A percentile compares a stretch with the other conserved stretches of the same genome.
phyloP scores from a whole-genome alignment of 495 filamentous ascomycete species.

The Bombardia bombarda region DNA sequence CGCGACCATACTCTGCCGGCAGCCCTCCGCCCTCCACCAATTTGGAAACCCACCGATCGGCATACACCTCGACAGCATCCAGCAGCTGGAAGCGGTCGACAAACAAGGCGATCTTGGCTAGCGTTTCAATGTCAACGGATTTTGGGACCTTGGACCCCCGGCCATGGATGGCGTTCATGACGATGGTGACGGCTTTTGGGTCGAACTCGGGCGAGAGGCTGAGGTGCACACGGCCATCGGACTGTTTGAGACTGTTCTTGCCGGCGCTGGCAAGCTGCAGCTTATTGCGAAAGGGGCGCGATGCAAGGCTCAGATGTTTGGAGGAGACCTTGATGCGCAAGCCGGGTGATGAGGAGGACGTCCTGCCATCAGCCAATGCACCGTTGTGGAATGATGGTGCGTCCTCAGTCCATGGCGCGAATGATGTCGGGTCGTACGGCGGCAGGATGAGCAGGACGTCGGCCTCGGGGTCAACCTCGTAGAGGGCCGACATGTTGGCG shows the following conservation, averaged over 20 bases:
- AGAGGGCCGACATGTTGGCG: constrained; percentile 18
- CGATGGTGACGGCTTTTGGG: constrained; percentile 33
- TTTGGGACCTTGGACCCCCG: constrained; percentile 33
- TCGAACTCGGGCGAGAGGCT: constrained; percentile 26
- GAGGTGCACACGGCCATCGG: constrained; percentile 37
- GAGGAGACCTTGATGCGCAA: constrained; percentile 42
- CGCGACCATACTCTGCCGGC: constrained; percentile 6
- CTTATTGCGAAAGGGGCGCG: constrained; percentile 34
- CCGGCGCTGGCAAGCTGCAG: constrained; percentile 21
- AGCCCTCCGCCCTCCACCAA: constrained; percentile 1
- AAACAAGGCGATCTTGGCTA: constrained; percentile 42
- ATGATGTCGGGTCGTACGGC: not conserved
- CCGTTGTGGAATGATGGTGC: no score
- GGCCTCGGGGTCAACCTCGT: constrained; percentile 25
- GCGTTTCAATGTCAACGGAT: constrained; percentile 31
- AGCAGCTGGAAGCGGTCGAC: constrained; percentile 44
- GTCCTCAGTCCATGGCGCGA: constrained; percentile 9
- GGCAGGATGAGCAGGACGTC: constrained; percentile 22
- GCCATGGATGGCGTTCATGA: constrained; percentile 46
- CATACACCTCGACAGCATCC: constrained; percentile 33
- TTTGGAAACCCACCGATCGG: constrained; percentile 35
- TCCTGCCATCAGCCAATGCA: no score
- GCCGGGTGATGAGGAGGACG: constrained; percentile 6
- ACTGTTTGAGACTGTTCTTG: constrained; percentile 8
- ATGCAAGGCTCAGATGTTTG: constrained; percentile 41